phyloP scores from a whole-genome alignment of 2,329 filamentous ascomycete genomes.

The Penicillium sp. region DNA sequence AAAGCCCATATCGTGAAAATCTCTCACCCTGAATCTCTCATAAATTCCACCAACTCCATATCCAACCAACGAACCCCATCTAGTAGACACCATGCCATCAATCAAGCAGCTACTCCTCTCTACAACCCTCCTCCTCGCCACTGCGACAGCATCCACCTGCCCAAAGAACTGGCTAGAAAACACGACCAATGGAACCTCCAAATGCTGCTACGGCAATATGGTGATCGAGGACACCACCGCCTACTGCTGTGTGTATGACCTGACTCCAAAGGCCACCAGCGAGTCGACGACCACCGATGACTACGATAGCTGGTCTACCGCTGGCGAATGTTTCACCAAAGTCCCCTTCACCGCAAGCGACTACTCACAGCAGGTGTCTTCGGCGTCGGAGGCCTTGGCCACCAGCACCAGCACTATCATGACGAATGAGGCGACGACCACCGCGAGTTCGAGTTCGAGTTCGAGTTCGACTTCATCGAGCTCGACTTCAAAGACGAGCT shows the following conservation, averaged over 20 bases:
- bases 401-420: background rate
- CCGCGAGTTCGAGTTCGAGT: background rate
- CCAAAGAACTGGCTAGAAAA: background rate
- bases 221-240: background rate
- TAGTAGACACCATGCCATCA: background rate
- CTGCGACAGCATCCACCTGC: background rate
- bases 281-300: background rate
- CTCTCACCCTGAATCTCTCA: too few relatives aligned
- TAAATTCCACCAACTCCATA: too few relatives aligned
- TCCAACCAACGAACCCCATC: background rate
- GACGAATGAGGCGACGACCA: background rate
- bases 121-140: background rate
- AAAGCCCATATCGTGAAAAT: background rate
- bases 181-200: background rate
- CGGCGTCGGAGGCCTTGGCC: constrained; percentile 2
- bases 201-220: background rate
- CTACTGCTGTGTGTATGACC: background rate
- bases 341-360: constrained; percentile 5
- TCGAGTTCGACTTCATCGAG: background rate
- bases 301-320: background rate
- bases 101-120: background rate
- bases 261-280: background rate
- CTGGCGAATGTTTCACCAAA: background rate
- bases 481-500: background rate
- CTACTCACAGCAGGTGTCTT: constrained; percentile 4